Base-by-base conservation (phyloP, 1,139 yeast genomes). In the Debaryomycetaceae sp. region DNA sequence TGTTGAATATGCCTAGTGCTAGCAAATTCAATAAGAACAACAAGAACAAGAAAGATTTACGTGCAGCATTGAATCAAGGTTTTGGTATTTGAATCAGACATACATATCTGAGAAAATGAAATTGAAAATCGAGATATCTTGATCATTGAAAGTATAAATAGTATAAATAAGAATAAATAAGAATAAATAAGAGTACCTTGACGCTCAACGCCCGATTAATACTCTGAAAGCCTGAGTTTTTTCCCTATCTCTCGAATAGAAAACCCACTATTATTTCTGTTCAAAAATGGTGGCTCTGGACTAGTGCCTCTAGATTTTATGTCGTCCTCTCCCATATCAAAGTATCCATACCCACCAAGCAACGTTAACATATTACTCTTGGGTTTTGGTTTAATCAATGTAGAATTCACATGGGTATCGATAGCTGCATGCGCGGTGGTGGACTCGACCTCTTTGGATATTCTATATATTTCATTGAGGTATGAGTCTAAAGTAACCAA, bases 341-440 rank as follows among this genome's bases (percentile, higher is more conserved):
- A 84, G 62, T 84, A 84, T 6, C 89, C 89, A 58, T 87, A 87
- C 1, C 95, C 95, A 46, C 95, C 93, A 45, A 87, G 72, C 57
- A 87, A 73, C 47, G 81, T 83, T 31, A 68, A 61, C 44, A 73
- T 58, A 24, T 42, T 44, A 38, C 49, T 51, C n/a, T 44, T 45
- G 33, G 44, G 46, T 27, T 41, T 36, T 31, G 45, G 42, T 5
- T 38, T 31, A n/a, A 27, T 27, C 6, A 40, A 38, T 5, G 45
- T 40, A 3, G 44, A 47, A 48, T 51, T 42, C 55, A 62, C 38
- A 40, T 48, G 48, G 6, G 54, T 51, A 34, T 53, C 59, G 36
- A 57, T 50, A 14, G 59, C 57, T 6, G 60, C 53, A 23, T 46
- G 36, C 6, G 48, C 48, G 8, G 44, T 39, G 13, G 42, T 42